Base-by-base conservation (phyloP, 441 rosid genomes). In the Corymbia citriodora region DNA sequence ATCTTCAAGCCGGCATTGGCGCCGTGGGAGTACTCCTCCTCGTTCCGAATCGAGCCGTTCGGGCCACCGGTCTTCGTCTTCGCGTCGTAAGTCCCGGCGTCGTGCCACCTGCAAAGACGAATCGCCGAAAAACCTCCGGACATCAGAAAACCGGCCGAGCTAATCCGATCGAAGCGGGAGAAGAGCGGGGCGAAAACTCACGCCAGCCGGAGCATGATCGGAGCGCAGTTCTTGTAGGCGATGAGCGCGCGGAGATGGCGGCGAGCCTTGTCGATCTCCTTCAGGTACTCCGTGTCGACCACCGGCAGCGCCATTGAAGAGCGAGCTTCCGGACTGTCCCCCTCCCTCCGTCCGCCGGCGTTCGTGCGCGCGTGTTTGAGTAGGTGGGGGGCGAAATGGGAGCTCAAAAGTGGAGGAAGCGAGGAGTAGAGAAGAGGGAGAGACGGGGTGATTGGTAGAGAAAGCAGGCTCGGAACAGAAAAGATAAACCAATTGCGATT, bases 201-300 rank as follows among this genome's bases (percentile, higher is more conserved):
- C 99, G 99, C 99, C 89, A 97, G 93, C 89, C 99, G 97, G 72
- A 98, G 98, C 99, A 97, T 97, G 93, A 97, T 96, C 19, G 99
- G 99, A 93, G 99, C 99, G 89, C 99, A 97, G 93, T 95, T 96
- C 94, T 95, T 96, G 94, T 18, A 91, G 55, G 99, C 95, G 94
- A 97, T 96, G 90, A 97, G 95, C 86, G 99, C 96, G 59, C 99
- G 99, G 90, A 97, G 98, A 88, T 97, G 97, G 90, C 99, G 99
- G 68, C 99, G 99, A 91, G 98, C 98, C 92, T 95, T 96, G 91
- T 94, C 97, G 94, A 98, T 93, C 94, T 95, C 96, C 93, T 96
- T 97, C 70, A 96, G 89, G 93, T 98, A 98, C 86, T 96, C 99
- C 2, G 96, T 94, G 90, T 97, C 97, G 87, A 97, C 98, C 40